These are phyloP conservation scores for Ananas comosus DNA, from an alignment of 176 grass and related monocot species.

Conservation along the genomic window DNA sequence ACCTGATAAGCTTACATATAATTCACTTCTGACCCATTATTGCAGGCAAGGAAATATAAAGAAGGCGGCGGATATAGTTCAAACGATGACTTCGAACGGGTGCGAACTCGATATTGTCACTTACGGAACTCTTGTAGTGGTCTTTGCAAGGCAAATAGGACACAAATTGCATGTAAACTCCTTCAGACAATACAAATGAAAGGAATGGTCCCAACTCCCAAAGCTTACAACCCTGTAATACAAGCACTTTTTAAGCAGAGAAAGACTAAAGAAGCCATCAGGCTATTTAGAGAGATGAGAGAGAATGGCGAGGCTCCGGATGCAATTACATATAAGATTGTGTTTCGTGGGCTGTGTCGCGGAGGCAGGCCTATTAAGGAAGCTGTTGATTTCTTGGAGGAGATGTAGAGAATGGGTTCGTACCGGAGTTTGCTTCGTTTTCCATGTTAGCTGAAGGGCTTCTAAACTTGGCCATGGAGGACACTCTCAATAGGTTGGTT, in stretches of 20 bases:
- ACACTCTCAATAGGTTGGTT: slow-evolving; percentile 47
- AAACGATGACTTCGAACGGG: slow-evolving; percentile 73
- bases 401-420: slow-evolving; percentile 62
- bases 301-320: slow-evolving; percentile 65
- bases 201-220: slow-evolving; percentile 63
- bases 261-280: slow-evolving; percentile 48
- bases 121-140: slow-evolving; percentile 72
- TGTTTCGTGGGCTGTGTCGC: slow-evolving; percentile 61
- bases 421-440: slow-evolving; percentile 77
- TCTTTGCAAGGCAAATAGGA: slow-evolving; percentile 75
- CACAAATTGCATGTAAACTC: slow-evolving; percentile 71
- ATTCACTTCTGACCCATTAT: slow-evolving; percentile 77
- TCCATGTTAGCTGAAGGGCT: slow-evolving; percentile 73
- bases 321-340: slow-evolving; percentile 69
- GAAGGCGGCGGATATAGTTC: slow-evolving; percentile 62
- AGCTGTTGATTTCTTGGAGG: slow-evolving; percentile 76
- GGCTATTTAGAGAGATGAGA: slow-evolving; percentile 76
- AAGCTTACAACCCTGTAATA: slow-evolving; percentile 69
- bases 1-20: slow-evolving; percentile 80
- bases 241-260: slow-evolving; percentile 58
- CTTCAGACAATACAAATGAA: slow-evolving; percentile 64
- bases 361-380: slow-evolving; percentile 73
- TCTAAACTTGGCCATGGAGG: slow-evolving; percentile 66
- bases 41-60: slow-evolving; percentile 80
- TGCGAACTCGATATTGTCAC: slow-evolving; percentile 72